Percentiles rank a stretch among this genome's conserved stretches.
Conservation (phyloP, 2,329 filamentous ascomycete species). For the Fusarium sp. region DNA sequence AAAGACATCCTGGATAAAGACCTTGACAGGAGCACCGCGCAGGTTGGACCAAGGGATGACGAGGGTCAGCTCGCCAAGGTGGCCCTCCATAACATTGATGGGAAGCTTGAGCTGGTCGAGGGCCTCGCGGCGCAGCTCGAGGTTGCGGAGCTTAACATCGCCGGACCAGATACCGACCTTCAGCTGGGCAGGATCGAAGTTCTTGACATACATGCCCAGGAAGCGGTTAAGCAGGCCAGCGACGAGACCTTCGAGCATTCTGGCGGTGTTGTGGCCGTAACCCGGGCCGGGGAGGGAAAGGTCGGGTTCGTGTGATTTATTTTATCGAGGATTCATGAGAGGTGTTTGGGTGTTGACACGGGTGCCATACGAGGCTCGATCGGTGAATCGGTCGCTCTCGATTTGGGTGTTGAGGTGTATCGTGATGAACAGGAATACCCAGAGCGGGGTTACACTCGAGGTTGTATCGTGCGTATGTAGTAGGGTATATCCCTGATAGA, state of each 20-base stretch:
- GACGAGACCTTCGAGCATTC: constrained; percentile 96
- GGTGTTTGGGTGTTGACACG: constrained; percentile 16
- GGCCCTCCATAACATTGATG: constrained; percentile 95
- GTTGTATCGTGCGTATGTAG: neutral
- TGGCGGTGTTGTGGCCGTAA: constrained; percentile 71
- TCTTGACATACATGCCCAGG: constrained; percentile 99
- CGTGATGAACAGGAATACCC: neutral
- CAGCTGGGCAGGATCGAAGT: constrained; percentile 97
- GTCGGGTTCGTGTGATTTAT: constrained; percentile 16
- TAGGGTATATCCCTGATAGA: constrained; percentile 5
- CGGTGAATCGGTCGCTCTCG: constrained; percentile 15
- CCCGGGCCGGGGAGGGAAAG: constrained; percentile 70
- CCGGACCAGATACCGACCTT: constrained; percentile 99
- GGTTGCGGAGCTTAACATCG: constrained; percentile 92
- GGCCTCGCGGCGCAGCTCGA: constrained; percentile 93
- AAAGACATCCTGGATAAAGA: constrained; percentile 97
- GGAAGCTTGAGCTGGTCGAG: constrained; percentile 97
- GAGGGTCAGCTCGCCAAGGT: constrained; percentile 90
- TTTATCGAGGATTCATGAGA: constrained; percentile 40
- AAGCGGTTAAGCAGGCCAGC: constrained; percentile 98
- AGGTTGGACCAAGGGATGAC: constrained; percentile 98
- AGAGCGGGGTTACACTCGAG: constrained; percentile 19
- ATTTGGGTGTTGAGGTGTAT: neutral
- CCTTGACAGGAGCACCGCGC: constrained; percentile 90
- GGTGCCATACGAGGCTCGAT: constrained; percentile 40